phyloP scores from a whole-genome alignment of 2,329 filamentous ascomycete species.

The Colletotrichum musae region DNA sequence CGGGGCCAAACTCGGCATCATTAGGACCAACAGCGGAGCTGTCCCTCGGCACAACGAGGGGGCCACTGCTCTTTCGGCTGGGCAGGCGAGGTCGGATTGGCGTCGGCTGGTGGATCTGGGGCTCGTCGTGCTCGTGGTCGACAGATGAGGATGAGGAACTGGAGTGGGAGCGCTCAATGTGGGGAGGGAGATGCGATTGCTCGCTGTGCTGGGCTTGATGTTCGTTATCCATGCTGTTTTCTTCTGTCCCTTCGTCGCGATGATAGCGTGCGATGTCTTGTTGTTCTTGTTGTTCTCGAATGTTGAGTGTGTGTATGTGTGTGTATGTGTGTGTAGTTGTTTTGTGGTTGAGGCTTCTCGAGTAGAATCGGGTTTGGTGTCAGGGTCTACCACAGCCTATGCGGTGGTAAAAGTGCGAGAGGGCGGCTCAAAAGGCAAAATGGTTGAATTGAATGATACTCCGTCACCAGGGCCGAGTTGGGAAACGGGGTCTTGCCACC shows the following conservation, averaged over 20 bases:
- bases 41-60: constrained; percentile 85
- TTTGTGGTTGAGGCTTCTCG: not conserved
- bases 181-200: constrained; percentile 45
- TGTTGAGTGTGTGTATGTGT: not conserved
- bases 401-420: constrained; percentile 15
- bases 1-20: constrained; percentile 83
- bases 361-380: not conserved
- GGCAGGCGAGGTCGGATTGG: constrained; percentile 76
- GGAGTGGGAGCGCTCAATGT: constrained; percentile 54
- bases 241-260: not conserved
- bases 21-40: constrained; percentile 80
- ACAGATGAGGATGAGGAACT: constrained; percentile 51
- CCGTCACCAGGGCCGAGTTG: constrained; percentile 37
- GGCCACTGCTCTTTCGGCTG: constrained; percentile 84
- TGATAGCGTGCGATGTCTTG: not conserved
- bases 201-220: constrained; percentile 42
- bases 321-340: not conserved
- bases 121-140: constrained; percentile 52
- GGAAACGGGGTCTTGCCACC: constrained; percentile 42
- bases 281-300: not conserved
- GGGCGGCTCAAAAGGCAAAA: constrained; percentile 34
- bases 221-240: constrained; percentile 43
- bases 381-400: not conserved
- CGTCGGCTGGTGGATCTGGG: constrained; percentile 64
- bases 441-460: constrained; percentile 33